These are phyloP conservation scores for Metschnikowia proteae DNA, from an alignment of 805 yeast genomes.

Conservation along the genomic window DNA sequence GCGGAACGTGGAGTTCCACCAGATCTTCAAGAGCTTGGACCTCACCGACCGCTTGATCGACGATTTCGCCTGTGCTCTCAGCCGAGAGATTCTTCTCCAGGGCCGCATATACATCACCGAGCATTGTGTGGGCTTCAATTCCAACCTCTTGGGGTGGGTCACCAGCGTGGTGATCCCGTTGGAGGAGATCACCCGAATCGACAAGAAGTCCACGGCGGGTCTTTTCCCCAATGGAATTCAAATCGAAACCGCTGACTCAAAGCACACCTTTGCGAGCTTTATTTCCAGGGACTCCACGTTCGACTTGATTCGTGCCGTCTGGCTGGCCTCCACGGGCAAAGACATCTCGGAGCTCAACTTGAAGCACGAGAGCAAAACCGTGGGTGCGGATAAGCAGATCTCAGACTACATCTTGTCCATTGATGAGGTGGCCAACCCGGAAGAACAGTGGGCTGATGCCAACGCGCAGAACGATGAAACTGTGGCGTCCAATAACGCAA, in stretches of 20 bases:
- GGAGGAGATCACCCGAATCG: conserved; percentile 67
- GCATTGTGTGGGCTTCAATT: conserved; percentile 75
- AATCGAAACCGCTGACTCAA: conserved; percentile 58
- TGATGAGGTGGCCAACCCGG: conserved; percentile 15
- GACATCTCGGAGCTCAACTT: conserved; percentile 14
- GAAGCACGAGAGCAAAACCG: conserved; percentile 1
- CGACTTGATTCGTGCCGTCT: conserved; percentile 63
- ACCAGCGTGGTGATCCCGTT: conserved; percentile 72
- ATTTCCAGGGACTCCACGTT: conserved; percentile 74
- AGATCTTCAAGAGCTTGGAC: conserved; percentile 63
- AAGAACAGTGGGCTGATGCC: conserved; percentile 6
- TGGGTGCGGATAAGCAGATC: conserved; percentile 10
- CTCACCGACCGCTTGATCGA: conserved; percentile 70
- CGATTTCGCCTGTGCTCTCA: conserved; percentile 86
- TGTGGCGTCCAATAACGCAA: neutral
- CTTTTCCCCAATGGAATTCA: conserved; percentile 86
- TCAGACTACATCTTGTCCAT: conserved; percentile 16
- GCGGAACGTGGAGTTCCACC: conserved; percentile 68
- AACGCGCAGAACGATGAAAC: neutral
- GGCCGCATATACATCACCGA: conserved; percentile 84
- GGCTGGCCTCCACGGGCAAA: conserved; percentile 43
- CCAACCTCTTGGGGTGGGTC: conserved; percentile 87
- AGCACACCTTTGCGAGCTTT: conserved; percentile 83
- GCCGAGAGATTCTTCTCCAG: conserved; percentile 80
- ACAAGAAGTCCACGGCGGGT: conserved; percentile 82